Base-by-base conservation (phyloP, 495 filamentous ascomycete genomes). In the Penicillium coprophilum region DNA sequence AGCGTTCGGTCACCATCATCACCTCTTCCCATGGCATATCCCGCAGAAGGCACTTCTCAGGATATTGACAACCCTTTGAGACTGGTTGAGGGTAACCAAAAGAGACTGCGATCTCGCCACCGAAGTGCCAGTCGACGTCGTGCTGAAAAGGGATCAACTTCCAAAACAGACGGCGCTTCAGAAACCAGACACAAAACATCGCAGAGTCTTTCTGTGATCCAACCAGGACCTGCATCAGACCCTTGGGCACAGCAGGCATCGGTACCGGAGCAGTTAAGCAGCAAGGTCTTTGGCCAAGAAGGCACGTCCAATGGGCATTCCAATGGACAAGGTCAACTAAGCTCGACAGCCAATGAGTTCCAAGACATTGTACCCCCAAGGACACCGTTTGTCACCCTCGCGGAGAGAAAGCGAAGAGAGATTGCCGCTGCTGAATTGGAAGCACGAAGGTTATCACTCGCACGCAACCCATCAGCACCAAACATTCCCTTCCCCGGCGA, bases 381-480 rank as follows among this genome's bases (percentile, higher is more conserved):
- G 7, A 59, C 64, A 10, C 65, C 64, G 2, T 66, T 67, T 9
- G 59, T 70, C 27, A 70, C 65, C 24, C 41, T 74, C 7, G 64
- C 69, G 0, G 75, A 77, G 46, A 67, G 63, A 57, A 73, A 59
- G 41, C 86, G 87, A 71, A 90, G 87, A 71, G 89, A 92, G 61
- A 72, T 87, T 24, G 91, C 91, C 13, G 89, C 89, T 8, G 86
- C 87, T 50, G 91, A 96, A 71, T 80, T 96, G 23, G 91, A 96
- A 73, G 88, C 92, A 55, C 84, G 91, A 19, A 83, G 91, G 44
- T 82, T 89, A 59, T 96, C 91, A 21, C 82, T 96, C 13, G 88
- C 90, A 3, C 79, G 87, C 11, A 82, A 91, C 58, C 87, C 89
- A 17, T 89, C 87, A 19, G 90, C 86, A 4, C 90, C 90, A 0